Base-by-base conservation (phyloP, 345 rosid species). In the Raphanus sativus region DNA sequence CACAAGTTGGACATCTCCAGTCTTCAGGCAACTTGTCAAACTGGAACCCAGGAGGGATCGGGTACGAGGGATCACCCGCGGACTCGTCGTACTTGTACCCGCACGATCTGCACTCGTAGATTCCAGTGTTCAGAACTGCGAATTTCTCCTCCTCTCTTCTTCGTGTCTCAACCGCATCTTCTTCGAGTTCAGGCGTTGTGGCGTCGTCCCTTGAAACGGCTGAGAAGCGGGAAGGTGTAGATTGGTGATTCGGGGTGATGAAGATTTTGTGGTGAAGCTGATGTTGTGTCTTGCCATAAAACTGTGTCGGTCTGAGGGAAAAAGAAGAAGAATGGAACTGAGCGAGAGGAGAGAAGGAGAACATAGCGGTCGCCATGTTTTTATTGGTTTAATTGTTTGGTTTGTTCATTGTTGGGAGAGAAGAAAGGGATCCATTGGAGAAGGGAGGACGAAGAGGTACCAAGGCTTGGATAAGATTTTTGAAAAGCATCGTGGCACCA, bases 1-100 rank as follows among this genome's bases (percentile, higher is more conserved):
- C 99, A 73, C 99, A 91, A 29, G 98, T 95, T 1, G 98, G 89
- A 42, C 98, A 95, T 81, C 98, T 84, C 97, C 99, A 92, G 62
- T 91, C 99, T 13, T 82, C 94, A 13, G 98, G 97, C 80, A 95
- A 48, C 83, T 88, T 84, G 24, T 87, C 89, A 76, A 86, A 95
- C 58, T 82, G 92, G 61, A 92, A 82, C 8, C 98, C 99, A 2
- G 99, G 96, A 7, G 99, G 90, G 61, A 95, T 85, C 26, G 99
- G 98, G 63, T 92, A 92, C 7, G 92, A 83, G 4, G 91, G 90
- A 68, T 92, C 99, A 25, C 99, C 99, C 5, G 88, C 85, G 1
- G 96, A 82, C 79, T 95, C 99, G 70, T 95, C 98, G 65, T 86
- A 95, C 81, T 87, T 90, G 80, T 86, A 89, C 24, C 99, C 99